Evolutionary conservation across 2,329 filamentous ascomycete genomes (phyloP), one percentile per base, ranked within the genome.

Genomic region (Colletotrichum sidae): DNA sequence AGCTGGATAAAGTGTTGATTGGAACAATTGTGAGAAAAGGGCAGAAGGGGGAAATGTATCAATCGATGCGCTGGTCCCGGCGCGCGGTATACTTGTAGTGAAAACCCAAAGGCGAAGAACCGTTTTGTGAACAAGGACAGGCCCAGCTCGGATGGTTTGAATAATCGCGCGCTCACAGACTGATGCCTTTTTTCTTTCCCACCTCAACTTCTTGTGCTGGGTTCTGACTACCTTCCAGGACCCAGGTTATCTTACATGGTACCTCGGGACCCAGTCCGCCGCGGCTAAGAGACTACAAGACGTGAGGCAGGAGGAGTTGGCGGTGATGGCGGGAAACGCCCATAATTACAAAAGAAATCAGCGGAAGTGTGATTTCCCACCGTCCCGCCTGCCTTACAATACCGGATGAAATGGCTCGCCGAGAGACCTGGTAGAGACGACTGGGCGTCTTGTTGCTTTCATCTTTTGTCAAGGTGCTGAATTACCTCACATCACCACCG

Each of bases 141-240:
- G 51, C 38, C 34, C 17, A 55, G 44, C 50, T 55, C 50, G 39
- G 39, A 38, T 25, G 38, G 35, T 25, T 41, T 35, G 35, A 61
- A 47, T 61, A 65, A 65, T 61, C 51, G 45, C 57, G 56, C 57
- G 42, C 15, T 50, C 11, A 34, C 25, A 10, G 55, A 47, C 46
- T 61, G 41, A 11, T 51, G 35, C 8, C 47, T 39, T 50, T 44
- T 59, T 49, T 41, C 17, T 35, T 25, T 11, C 39, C 33, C 11
- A 37, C n/a, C 53, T 34, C 45, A n/a, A n/a, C 35, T 49, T 52
- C 17, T 34, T 17, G 9, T 42, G n/a, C 17, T 37, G 37, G 5
- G 25, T 25, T 12, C 17, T 41, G 15, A 47, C 15, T 46, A 37
- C 56, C 41, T 34, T 55, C 51, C 51, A 34, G 39, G 54, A 60